Evolutionary conservation across 352 stramenopile genomes (phyloP).

Genomic region (Globisporangium nodosum): DNA sequence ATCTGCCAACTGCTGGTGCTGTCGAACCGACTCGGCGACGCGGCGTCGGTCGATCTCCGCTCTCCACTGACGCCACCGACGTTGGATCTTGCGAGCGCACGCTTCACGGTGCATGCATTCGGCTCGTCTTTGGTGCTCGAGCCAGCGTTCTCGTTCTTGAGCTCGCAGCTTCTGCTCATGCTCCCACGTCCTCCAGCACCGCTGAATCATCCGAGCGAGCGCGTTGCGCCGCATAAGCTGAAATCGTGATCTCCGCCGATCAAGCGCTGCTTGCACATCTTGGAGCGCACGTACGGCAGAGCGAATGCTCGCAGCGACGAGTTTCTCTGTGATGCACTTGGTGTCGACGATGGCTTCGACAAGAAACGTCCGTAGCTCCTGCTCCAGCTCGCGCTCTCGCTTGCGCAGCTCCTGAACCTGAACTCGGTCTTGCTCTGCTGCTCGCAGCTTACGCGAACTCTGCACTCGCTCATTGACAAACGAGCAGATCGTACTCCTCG

Average conservation of each 20-base stretch:
- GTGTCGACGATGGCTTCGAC: constrained; percentile 30
- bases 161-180: not conserved
- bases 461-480: constrained; percentile 20
- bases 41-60: too few species aligned
- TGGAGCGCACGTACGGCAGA: constrained; percentile 10
- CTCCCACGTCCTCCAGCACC: not conserved
- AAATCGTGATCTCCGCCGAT: constrained; percentile 11
- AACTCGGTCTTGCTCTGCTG: constrained; percentile 10
- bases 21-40: not conserved
- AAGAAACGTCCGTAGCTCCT: constrained; percentile 20
- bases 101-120: not conserved
- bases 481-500: constrained; percentile 5
- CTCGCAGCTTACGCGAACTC: constrained; percentile 15
- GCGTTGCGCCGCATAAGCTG: constrained; percentile 12
- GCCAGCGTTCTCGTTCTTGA: not conserved
- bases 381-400: constrained; percentile 16
- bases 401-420: constrained; percentile 17
- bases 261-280: constrained; percentile 6
- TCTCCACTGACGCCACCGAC: constrained; percentile 9
- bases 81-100: constrained; percentile 8
- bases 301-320: constrained; percentile 9
- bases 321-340: constrained; percentile 24
- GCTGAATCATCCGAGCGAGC: constrained; percentile 21
- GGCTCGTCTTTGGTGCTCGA: not conserved
- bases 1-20: not conserved